Conservation (phyloP, 2,329 filamentous ascomycete species). For the Cladosporium sp. region DNA sequence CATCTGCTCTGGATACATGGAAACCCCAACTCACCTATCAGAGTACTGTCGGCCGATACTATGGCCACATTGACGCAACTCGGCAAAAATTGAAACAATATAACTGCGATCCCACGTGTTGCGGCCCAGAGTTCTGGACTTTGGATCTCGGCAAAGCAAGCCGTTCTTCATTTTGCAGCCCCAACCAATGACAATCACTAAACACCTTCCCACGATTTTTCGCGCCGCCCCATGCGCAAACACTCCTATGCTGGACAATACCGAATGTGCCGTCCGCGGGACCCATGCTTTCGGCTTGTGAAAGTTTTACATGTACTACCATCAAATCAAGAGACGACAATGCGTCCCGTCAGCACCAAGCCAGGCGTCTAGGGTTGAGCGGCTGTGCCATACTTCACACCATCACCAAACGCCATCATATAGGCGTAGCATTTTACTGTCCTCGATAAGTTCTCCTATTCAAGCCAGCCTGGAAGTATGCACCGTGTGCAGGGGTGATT, state of each 20-base stretch:
- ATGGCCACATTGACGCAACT: no score
- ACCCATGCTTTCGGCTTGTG: neutral
- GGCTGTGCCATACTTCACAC: neutral
- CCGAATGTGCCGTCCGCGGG: neutral
- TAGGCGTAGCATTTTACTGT: neutral
- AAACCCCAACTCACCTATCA: no score
- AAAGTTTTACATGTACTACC: neutral
- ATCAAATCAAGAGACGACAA: conserved; percentile 1
- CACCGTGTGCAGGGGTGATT: neutral
- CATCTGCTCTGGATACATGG: no score
- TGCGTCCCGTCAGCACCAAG: neutral
- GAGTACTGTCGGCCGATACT: no score
- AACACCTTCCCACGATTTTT: neutral
- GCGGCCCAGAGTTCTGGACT: neutral
- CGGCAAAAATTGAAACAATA: neutral
- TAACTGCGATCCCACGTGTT: neutral
- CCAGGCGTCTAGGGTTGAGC: neutral
- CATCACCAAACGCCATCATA: neutral
- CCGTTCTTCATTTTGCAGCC: conserved; percentile 5
- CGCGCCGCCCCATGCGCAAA: conserved; percentile 3
- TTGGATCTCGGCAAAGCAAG: neutral
- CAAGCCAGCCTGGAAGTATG: neutral
- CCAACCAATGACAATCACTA: conserved; percentile 1
- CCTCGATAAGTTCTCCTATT: neutral
- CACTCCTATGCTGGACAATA: neutral